Evolutionary conservation across 2,329 filamentous ascomycete species (phyloP), one percentile per base, ranked within the genome.

Genomic region (Claviceps humidiphila): DNA sequence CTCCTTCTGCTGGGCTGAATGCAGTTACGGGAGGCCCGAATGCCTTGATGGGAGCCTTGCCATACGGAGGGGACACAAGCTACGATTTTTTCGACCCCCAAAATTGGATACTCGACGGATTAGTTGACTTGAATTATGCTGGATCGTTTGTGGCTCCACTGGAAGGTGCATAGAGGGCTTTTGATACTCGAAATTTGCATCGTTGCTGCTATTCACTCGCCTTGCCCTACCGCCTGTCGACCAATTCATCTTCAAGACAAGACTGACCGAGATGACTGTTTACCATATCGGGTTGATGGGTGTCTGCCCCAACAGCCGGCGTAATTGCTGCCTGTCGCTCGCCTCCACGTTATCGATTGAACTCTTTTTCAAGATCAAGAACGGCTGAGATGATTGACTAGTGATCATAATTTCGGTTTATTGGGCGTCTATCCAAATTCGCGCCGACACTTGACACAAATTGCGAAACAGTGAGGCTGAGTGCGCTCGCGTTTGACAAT

Each of bases 31-130:
- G 66, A 4, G 68, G 66, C 26, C 65, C 72, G 20, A 73, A 70
- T 57, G 71, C 68, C 60, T 71, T 79, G 62, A 69, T 79, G 50
- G 67, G 67, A 26, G 70, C 71, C 34, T 69, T 71, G 34, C 66
- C 80, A 56, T 74, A 76, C 58, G 84, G 87, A 56, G 76, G 78
- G 58, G 78, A 86, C 52, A 78, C 80, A 9, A 85, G 82, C 60
- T 89, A 89, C 66, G 87, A 95, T 65, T 88, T 94, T 56, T 95
- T 95, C 63, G 89, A 95, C 68, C 88, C 90, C 1, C 76, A 95
- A 61, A 88, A 91, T 66, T 96, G 90, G 90, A 89, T 95, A 74
- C 73, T 96, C 55, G 90, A 96, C 65, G 87, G 87, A 14, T 74
- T 91, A 38, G 74, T 93, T 55, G 86, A 90, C 63, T 85, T 91